Evolutionary conservation across 2,329 filamentous ascomycete species (phyloP).

Genomic region (Ploettnerulaceae sp.): DNA sequence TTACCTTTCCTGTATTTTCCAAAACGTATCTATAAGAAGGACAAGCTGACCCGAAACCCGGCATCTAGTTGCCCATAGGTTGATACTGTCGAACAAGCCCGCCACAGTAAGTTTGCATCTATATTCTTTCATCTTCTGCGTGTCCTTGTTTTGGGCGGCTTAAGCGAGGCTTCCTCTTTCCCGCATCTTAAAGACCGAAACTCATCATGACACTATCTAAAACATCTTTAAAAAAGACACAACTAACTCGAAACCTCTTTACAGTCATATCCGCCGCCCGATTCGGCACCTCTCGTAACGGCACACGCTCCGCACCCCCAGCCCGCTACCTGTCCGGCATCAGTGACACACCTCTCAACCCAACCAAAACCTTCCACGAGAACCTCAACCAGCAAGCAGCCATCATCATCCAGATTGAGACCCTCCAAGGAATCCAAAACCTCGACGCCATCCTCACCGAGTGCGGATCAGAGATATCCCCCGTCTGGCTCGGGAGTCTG

Average conservation of each 20-base stretch:
- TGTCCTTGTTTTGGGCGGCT: no score
- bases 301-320: constrained; percentile 43
- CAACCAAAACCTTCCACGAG: constrained; percentile 35
- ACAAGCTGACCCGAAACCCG: no score
- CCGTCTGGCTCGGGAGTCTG: constrained; percentile 43
- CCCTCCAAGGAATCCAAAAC: constrained; percentile 40
- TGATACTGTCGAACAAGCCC: constrained; percentile 43
- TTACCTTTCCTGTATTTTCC: no score
- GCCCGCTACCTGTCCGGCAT: constrained; percentile 39
- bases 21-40: no score
- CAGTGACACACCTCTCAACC: constrained; percentile 36
- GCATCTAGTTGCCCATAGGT: constrained; percentile 45
- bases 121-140: no score
- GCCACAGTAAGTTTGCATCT: no score
- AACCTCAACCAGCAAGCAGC: constrained; percentile 44
- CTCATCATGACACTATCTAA: no score
- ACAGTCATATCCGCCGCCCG: constrained; percentile 42
- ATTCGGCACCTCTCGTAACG: constrained; percentile 38
- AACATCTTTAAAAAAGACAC: no score
- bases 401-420: constrained; percentile 46
- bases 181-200: no score
- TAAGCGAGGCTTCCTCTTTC: no score
- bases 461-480: constrained; percentile 41
- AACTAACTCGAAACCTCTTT: no score
- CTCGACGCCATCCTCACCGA: constrained; percentile 46